Evolutionary conservation across 306 rosid species (phyloP), one percentile per base, ranked within the genome.

Genomic region (Chamaecrista fasciculata): DNA sequence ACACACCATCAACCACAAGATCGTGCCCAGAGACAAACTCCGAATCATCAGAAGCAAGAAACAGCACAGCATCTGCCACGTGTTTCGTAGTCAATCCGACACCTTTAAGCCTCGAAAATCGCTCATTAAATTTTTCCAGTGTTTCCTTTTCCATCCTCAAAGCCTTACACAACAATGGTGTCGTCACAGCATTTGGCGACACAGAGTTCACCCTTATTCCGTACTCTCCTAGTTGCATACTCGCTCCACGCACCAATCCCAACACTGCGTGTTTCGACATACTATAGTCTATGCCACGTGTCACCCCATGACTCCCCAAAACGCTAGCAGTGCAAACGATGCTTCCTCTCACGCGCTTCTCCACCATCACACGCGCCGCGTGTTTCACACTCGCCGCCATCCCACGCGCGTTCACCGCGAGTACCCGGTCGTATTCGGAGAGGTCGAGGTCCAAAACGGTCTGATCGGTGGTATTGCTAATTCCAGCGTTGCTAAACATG

Each of bases 161-260:
- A 4, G 20, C 0, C 1, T 19, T 16, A 1, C 52, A 15, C 7
- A 79, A 42, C 62, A 82, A 0, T 2, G 86, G 84, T 29, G 86
- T 87, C 19, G 77, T 83, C 7, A 84, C 0, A 1, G 51, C 84
- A 25, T 43, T 71, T 1, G 93, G 87, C 1, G 89, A 87, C 7
- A 84, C 83, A 44, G 75, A 66, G 36, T 87, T 87, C 62, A 84
- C 92, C 24, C 87, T 80, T 1, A 87, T 78, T 2, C 87, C 89
- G 4, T 71, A 37, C 24, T 4, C 73, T 31, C 71, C 84, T 0
- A 84, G 80, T 52, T 82, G 92, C 53, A 71, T 6, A 36, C 92
- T 84, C 16, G 86, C 81, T 2, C 78, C 43, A 0, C 84, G 31
- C 50, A 82, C 63, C 66, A 87, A 19, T 7, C 89, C 89, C 7